Base-by-base conservation (phyloP, 495 filamentous ascomycete species). In the Ascodesmis nigricans region DNA sequence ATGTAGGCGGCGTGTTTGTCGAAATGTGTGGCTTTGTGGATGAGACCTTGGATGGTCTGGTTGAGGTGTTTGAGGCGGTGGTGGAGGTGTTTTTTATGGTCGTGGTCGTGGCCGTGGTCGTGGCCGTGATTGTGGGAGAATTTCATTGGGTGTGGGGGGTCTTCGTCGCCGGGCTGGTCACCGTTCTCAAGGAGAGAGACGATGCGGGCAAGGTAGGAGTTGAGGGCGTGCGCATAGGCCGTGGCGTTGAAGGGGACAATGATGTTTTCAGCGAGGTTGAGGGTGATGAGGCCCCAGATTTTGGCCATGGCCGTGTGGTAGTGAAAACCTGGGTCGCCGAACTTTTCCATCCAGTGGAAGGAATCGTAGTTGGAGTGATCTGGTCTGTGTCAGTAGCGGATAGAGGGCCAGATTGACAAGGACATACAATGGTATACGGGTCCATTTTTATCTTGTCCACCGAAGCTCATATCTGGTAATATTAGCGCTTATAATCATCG, bases 321-420 rank as follows among this genome's bases (percentile, higher is more conserved):
- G 1, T 58, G 46, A 57, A 63, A 80, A 4, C 55, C 58, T 0
- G 60, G 58, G 44, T 80, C 75, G 10, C 70, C 70, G 39, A 61
- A 77, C 13, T 56, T 64, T 20, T 73, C 62, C 75, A 80, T 80
- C 75, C 75, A 80, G 36, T 65, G 58, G 41, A 75, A 75, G 44
- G 63, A 69, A 46, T 80, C 75, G 47, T 77, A 80, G 50, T 79
- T 78, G 38, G 70, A 75, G 50, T 80, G 75, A 43, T 79, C 71
- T 2, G 83, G 80, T n/a, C n/a, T n/a, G n/a, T n/a, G n/a, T n/a
- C n/a, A n/a, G n/a, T n/a, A n/a, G n/a, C n/a, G n/a, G n/a, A n/a
- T n/a, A n/a, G n/a, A n/a, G n/a, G n/a, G n/a, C n/a, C n/a, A n/a
- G n/a, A n/a, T n/a, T n/a, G n/a, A n/a, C n/a, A n/a, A n/a, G n/a